These are phyloP conservation scores for Diutina rugosa DNA, from an alignment of 1,139 yeast genomes.

Conservation along the genomic window DNA sequence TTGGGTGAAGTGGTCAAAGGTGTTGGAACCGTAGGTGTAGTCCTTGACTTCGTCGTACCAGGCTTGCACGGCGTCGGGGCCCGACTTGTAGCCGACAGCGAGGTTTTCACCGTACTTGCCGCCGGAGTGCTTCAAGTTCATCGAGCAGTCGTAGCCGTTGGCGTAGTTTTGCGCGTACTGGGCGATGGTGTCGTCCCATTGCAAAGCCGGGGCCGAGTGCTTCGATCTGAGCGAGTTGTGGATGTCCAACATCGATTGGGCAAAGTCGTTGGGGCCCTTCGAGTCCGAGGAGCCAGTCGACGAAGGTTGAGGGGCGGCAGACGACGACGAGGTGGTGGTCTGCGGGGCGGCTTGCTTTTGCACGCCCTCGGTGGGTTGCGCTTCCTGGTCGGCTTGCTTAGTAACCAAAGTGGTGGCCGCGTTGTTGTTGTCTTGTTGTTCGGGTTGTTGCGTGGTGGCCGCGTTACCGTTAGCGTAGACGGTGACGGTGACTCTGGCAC, in stretches of 20 bases:
- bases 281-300: background rate
- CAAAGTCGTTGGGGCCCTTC: conserved; percentile 13
- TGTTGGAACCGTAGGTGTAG: conserved; percentile 34
- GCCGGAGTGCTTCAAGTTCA: conserved; percentile 59
- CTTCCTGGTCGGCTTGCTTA: background rate
- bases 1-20: conserved; percentile 10
- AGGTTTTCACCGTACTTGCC: conserved; percentile 81
- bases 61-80: conserved; percentile 47
- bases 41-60: conserved; percentile 66
- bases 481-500: background rate
- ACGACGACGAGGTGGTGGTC: background rate
- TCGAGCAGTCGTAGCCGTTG: conserved; percentile 50
- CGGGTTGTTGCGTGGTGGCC: background rate
- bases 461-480: background rate
- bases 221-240: conserved; percentile 61
- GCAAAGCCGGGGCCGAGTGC: conserved; percentile 46
- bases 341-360: background rate
- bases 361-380: background rate
- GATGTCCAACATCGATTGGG: conserved; percentile 31
- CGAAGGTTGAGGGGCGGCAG: background rate
- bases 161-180: conserved; percentile 62
- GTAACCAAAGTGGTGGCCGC: background rate
- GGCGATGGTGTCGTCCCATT: conserved; percentile 57
- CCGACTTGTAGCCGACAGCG: conserved; percentile 54
- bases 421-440: background rate